Base-by-base conservation (phyloP, 164 flowering plant species). In the Santalum album region DNA sequence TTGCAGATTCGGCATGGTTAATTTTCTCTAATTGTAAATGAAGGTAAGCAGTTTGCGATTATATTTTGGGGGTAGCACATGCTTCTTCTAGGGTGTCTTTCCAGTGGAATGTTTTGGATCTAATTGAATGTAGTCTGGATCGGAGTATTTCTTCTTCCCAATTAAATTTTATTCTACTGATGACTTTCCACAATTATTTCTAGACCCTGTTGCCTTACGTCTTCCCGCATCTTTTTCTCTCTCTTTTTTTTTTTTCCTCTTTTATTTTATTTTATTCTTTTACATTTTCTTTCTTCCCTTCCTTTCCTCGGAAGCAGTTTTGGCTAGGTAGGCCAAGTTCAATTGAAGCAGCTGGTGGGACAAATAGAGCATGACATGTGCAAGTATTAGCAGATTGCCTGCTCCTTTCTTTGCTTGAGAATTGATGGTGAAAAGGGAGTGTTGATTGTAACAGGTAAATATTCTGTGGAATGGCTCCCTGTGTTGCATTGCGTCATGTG, bases 41-140 rank as follows among this genome's bases (percentile, higher is more conserved):
- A 67, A 66, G 76, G 83, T 71, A 81, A 67, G 83, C 72, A 36
- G 68, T 55, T 46, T 18, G 25, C 25, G 38, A 56, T 36, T 45
- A 42, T 45, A 49, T 59, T 35, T 36, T 25, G 19, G 12, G 38
- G 24, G 36, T 49, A 42, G 38, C 49, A 32, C 50, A 40, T 55
- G 29, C 6, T n/a, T 7, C 44, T 57, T 35, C 26, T 24, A n/a
- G 26, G 21, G 16, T 16, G 32, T 38, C 12, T 2, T 15, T 32
- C 26, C 55, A 25, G n/a, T 45, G n/a, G 17, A 18, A 38, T 47
- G 32, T 23, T 40, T 12, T 43, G 51, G 32, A 43, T 42, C 53
- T 22, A 26, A 23, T 26, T 23, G 34, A 25, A 22, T 25, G 16
- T 47, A 12, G 17, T 43, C 51, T 58, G 50, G 22, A 49, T 15